A percentile compares a stretch with the other conserved stretches of the same genome.
These are phyloP conservation scores for Cystobasidiaceae sp. DNA, from an alignment of 1,284 basidiomycete genomes.

Conservation along the genomic window DNA sequence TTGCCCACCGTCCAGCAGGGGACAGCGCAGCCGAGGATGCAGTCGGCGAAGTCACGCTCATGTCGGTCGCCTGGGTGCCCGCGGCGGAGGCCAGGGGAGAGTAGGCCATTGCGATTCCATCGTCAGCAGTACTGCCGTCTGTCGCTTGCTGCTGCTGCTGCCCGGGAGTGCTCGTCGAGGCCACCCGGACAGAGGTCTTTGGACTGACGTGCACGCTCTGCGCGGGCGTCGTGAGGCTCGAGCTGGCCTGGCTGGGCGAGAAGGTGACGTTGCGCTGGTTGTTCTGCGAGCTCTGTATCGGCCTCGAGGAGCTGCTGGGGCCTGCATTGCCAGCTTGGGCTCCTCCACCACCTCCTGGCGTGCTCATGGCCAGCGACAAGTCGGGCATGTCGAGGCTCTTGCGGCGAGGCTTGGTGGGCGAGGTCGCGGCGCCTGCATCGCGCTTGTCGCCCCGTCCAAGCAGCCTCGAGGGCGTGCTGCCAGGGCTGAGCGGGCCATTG, in stretches of 20 bases:
- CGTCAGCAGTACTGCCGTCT: neutral
- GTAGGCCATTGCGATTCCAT: constrained; percentile 5
- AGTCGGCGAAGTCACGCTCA: neutral
- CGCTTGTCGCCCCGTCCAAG: neutral
- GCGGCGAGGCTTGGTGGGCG: constrained; percentile 20
- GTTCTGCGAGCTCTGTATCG: too few relatives aligned
- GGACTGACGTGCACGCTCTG: neutral
- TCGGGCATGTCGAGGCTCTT: constrained; percentile 31
- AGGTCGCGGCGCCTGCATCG: neutral
- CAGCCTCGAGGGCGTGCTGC: neutral
- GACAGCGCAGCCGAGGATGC: constrained; percentile 7
- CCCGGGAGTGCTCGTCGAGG: neutral
- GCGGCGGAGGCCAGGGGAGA: neutral
- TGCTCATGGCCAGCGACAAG: constrained; percentile 19
- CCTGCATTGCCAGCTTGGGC: neutral
- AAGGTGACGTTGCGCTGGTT: constrained; percentile 1
- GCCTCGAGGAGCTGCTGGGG: too few relatives aligned
- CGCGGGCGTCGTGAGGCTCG: neutral
- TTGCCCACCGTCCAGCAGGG: constrained; percentile 16
- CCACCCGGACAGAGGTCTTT: neutral
- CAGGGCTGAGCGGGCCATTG: neutral
- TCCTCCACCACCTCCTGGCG: neutral
- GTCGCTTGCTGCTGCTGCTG: neutral
- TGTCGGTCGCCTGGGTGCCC: neutral
- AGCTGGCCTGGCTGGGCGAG: constrained; percentile 1